Evolutionary conservation across 1,284 basidiomycete species (phyloP).

Genomic region (Sporisorium sorghi): DNA sequence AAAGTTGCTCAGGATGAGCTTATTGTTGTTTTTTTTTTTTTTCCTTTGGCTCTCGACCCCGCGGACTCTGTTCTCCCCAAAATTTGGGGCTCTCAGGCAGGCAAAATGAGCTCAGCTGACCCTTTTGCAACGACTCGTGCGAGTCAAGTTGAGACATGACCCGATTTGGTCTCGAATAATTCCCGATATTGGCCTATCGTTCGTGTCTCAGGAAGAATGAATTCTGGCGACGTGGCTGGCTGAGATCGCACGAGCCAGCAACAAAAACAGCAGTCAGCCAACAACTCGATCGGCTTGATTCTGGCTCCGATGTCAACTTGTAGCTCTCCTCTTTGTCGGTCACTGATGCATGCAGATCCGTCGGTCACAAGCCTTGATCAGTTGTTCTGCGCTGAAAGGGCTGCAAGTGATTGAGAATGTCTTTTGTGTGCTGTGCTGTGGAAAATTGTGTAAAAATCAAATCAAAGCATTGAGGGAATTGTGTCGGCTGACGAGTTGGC

Average conservation of each 20-base stretch:
- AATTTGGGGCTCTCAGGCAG: no score
- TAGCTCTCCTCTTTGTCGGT: not conserved
- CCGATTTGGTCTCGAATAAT: not conserved
- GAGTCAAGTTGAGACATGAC: not conserved
- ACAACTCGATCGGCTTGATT: no score
- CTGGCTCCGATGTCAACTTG: not conserved
- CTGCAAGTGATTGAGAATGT: not conserved
- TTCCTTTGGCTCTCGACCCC: no score
- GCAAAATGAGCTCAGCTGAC: not conserved
- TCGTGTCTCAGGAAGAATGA: constrained; percentile 17
- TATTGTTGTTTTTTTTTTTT: not conserved
- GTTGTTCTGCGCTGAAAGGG: not conserved
- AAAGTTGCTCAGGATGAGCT: not conserved
- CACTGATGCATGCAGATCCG: not conserved
- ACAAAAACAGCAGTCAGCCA: not conserved
- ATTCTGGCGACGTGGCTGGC: not conserved
- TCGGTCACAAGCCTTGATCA: no score
- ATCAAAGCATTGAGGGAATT: constrained; percentile 2
- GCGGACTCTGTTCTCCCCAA: not conserved
- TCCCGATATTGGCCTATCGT: not conserved
- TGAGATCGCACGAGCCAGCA: constrained; percentile 26
- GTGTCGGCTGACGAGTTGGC: constrained; percentile 5
- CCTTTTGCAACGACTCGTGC: not conserved
- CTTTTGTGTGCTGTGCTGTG: not conserved
- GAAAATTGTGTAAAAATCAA: not conserved